Percentiles rank a stretch among this genome's conserved stretches.
These are phyloP conservation scores for Phlyctochytrium arcticum DNA, from an alignment of 192 early-diverging fungal genomes.

Conservation along the genomic window DNA sequence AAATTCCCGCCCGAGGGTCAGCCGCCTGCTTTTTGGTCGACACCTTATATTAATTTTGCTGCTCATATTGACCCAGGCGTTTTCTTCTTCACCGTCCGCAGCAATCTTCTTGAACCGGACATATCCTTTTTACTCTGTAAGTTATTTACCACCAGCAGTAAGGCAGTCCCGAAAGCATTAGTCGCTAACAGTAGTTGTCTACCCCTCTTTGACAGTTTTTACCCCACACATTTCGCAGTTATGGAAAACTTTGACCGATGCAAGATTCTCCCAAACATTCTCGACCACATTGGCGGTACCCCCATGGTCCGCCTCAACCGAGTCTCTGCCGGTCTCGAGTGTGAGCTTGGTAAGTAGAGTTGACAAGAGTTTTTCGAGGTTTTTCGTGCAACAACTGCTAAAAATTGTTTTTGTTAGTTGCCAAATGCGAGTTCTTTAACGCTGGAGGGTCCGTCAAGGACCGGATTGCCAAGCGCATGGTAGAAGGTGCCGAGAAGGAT, in stretches of 20 bases:
- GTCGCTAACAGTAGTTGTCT: no score
- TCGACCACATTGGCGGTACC: conserved; percentile 96
- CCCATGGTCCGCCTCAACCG: conserved; percentile 89
- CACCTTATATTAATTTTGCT: no score
- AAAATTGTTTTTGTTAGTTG: conserved; percentile 42
- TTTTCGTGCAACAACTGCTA: background rate
- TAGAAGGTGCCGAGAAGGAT: conserved; percentile 90
- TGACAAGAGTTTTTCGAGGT: background rate
- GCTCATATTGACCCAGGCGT: no score
- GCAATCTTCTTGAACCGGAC: no score
- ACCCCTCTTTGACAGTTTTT: no score
- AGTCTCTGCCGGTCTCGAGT: conserved; percentile 88
- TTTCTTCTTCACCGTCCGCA: no score
- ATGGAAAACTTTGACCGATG: conserved; percentile 26
- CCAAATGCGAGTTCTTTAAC: conserved; percentile 99
- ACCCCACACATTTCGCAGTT: no score
- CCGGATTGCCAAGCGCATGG: conserved; percentile 94
- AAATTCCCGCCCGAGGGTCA: no score
- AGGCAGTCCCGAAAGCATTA: no score
- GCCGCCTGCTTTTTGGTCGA: no score
- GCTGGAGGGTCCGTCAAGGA: conserved; percentile 99
- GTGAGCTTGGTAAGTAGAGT: conserved; percentile 76
- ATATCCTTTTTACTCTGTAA: no score
- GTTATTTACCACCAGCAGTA: no score
- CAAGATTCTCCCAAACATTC: conserved; percentile 77